Evolutionary conservation across 805 yeast genomes (phyloP).

Genomic region (Nakazawaea pomicola): DNA sequence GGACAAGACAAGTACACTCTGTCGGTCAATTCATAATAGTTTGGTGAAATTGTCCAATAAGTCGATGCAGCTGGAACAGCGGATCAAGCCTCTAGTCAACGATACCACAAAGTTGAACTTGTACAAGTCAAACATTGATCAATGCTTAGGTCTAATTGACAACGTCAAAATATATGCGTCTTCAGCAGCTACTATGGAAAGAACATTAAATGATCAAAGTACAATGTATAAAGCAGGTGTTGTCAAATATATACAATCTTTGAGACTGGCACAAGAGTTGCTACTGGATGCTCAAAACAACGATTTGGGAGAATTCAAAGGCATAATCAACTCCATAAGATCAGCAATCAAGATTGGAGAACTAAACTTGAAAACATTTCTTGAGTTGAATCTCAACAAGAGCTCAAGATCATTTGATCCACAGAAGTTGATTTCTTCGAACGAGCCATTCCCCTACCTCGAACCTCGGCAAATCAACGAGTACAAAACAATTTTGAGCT

Average conservation of each 20-base stretch:
- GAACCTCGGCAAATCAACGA: slow-evolving; percentile 29
- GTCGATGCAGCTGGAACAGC: slow-evolving; percentile 50
- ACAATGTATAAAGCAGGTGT: slow-evolving; percentile 28
- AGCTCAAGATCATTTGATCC: slow-evolving; percentile 41
- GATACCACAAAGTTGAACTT: slow-evolving; percentile 53
- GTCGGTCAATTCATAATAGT: slow-evolving; percentile 50
- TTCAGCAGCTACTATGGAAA: slow-evolving; percentile 35
- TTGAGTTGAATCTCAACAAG: slow-evolving; percentile 38
- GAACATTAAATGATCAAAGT: slow-evolving; percentile 17
- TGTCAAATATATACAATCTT: slow-evolving; percentile 27
- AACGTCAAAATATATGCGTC: slow-evolving; percentile 46
- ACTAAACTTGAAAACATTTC: slow-evolving; percentile 42
- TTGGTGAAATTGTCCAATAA: slow-evolving; percentile 47
- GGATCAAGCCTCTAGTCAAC: slow-evolving; percentile 68
- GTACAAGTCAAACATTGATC: slow-evolving; percentile 53
- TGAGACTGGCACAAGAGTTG: slow-evolving; percentile 38
- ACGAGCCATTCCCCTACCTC: slow-evolving; percentile 36
- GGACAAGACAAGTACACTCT: slow-evolving; percentile 49
- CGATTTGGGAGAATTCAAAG: slow-evolving; percentile 52
- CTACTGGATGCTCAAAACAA: slow-evolving; percentile 36
- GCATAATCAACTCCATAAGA: slow-evolving; percentile 58
- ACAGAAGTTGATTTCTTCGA: slow-evolving; percentile 31
- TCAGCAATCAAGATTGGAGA: slow-evolving; percentile 55
- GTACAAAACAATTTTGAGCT: slow-evolving; percentile 39
- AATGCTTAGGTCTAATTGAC: slow-evolving; percentile 42